A percentile compares a stretch with the other conserved stretches of the same genome.
Conservation (phyloP, 352 stramenopile species). For the Elongisporangium anandrum region DNA sequence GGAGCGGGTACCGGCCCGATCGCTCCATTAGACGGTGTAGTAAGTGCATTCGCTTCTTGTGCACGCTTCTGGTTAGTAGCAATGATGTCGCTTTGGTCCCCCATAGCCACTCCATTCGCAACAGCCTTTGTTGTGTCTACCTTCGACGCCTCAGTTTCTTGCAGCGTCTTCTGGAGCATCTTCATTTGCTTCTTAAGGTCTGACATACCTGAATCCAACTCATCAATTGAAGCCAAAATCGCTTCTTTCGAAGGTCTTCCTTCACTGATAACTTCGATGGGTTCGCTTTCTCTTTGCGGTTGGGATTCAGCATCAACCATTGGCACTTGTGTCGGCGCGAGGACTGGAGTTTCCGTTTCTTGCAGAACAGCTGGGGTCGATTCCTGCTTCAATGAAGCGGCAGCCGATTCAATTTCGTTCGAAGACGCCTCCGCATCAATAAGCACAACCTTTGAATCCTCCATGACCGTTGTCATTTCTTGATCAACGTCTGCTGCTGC, state of each 20-base stretch:
- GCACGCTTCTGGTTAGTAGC: neutral
- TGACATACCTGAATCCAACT: slow-evolving; percentile 63
- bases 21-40: neutral
- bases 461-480: neutral
- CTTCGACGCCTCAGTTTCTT: slow-evolving; percentile 24
- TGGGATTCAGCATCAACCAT: slow-evolving; percentile 3
- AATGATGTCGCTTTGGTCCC: slow-evolving; percentile 1
- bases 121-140: neutral
- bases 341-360: slow-evolving; percentile 1
- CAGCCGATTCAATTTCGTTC: neutral
- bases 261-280: neutral
- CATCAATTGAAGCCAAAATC: slow-evolving; percentile 78
- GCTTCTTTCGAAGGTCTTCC: slow-evolving; percentile 62
- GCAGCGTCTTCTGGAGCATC: slow-evolving; percentile 37
- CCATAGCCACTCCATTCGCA: neutral
- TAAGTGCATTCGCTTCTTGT: neutral
- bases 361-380: neutral
- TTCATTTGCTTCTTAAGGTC: slow-evolving; percentile 72
- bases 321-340: neutral
- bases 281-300: slow-evolving; percentile 1
- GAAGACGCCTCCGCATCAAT: neutral
- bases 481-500: neutral
- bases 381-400: neutral
- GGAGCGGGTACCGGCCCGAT: neutral
- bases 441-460: neutral